Base-by-base conservation (phyloP, 176 grass and related monocot species). In the Juncus inflexus region DNA sequence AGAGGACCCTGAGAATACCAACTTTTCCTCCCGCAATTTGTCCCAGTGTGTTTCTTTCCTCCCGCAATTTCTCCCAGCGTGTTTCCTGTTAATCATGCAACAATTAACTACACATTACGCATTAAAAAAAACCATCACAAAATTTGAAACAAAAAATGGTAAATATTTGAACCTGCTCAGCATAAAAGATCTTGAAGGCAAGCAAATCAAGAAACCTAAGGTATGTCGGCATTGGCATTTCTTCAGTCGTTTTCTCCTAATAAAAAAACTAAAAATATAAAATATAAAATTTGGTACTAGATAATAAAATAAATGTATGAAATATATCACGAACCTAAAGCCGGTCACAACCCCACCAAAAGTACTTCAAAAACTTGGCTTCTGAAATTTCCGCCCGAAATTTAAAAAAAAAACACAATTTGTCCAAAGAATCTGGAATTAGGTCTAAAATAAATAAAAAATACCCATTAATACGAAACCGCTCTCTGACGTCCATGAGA, bases 141-240 rank as follows among this genome's bases (percentile, higher is more conserved):
- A 0, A 11, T 60, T 6, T 4, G 14, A 65, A 9, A 12, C 1
- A 12, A 52, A 72, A 71, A 65, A 12, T 42, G 12, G 36, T 60
- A 65, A 16, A 35, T 12, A 54, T 38, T 61, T 63, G 54, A 43
- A 89, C 88, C 85, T 89, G 77, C 77, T 99, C 94, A 69, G 83
- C 82, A 68, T 82, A 92, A 77, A 92, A 99, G 58, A 99, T 92
- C 83, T 87, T 92, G 73, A 99, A 92, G 40, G 85, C 94, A 12
- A 99, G 72, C 75, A 99, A 74, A 0, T 87, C 80, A 11, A 99
- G 80, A 73, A 99, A 99, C 40, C 94, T 83, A 76, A 99, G 91
- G 76, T 89, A 99, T 6, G 83, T 73, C 39, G 94, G 94, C 94
- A 99, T 99, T 62, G 94, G 94, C 79, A 84, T 61, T 86, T 92